A percentile compares a stretch with the other conserved stretches of the same genome.
These are phyloP conservation scores for Dictyostelium citrinum DNA, from an alignment of 78 protist genomes.

Conservation along the genomic window DNA sequence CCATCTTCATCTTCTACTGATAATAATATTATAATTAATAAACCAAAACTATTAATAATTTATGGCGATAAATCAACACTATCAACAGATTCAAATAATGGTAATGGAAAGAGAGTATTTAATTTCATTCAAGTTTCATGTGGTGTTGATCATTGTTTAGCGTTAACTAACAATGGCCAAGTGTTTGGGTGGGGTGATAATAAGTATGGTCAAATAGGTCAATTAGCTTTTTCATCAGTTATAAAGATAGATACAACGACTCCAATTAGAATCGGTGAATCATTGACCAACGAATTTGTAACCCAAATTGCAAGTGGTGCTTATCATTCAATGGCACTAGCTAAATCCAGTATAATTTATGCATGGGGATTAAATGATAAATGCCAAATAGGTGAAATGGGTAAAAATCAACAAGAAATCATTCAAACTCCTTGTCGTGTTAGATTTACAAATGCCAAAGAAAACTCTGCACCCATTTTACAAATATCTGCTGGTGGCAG, in stretches of 20 bases:
- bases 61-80: background rate
- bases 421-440: background rate
- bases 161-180: conserved; percentile 21
- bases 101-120: background rate
- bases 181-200: conserved; percentile 74
- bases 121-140: conserved; percentile 30
- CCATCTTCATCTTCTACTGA: background rate
- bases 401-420: background rate
- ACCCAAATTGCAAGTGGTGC: conserved; percentile 40
- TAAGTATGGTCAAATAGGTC: conserved; percentile 44
- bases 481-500: conserved; percentile 48
- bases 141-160: conserved; percentile 66
- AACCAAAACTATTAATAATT: background rate
- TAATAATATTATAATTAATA: background rate
- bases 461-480: background rate
- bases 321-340: conserved; percentile 55
- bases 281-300: conserved; percentile 6
- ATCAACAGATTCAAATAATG: background rate
- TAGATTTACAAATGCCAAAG: background rate
- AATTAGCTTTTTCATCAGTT: background rate
- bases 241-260: conserved; percentile 8
- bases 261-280: conserved; percentile 55
- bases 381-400: background rate
- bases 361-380: conserved; percentile 33
- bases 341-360: background rate